Percentiles rank a stretch among this genome's conserved stretches.
Evolutionary conservation across 106 monocot species (phyloP).

Genomic region (Xerophyta viscosa): DNA sequence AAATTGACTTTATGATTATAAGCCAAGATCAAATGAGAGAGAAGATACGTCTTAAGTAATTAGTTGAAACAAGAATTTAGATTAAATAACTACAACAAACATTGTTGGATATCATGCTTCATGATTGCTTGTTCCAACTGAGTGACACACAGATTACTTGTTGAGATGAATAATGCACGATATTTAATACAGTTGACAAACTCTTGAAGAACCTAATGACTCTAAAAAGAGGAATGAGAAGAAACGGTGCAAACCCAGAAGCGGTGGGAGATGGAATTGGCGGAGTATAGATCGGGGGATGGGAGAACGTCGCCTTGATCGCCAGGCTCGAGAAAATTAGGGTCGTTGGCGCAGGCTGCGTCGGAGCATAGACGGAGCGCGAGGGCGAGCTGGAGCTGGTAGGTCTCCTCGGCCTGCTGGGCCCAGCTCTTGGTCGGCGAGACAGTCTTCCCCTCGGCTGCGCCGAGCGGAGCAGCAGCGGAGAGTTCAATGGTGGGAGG

Average conservation of each 20-base stretch:
- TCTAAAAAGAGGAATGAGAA: too few relatives aligned
- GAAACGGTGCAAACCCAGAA: constrained; percentile 55
- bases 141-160: too few relatives aligned
- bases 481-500: too few relatives aligned
- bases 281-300: constrained; percentile 8
- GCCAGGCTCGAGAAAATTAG: constrained; percentile 50
- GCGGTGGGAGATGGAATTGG: constrained; percentile 60
- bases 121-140: too few relatives aligned
- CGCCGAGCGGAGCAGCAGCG: neutral
- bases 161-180: too few relatives aligned
- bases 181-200: too few relatives aligned
- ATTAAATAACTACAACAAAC: too few relatives aligned
- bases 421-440: constrained; percentile 79
- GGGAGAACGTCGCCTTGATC: constrained; percentile 25
- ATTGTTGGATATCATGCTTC: too few relatives aligned
- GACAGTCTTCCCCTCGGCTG: neutral
- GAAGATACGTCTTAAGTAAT: neutral
- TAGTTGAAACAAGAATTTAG: neutral
- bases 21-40: too few relatives aligned
- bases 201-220: too few relatives aligned
- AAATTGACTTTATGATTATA: too few relatives aligned
- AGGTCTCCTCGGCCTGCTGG: constrained; percentile 98
- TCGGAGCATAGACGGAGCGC: constrained; percentile 84
- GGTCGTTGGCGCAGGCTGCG: constrained; percentile 56
- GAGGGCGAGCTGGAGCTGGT: constrained; percentile 90